A percentile compares a stretch with the other conserved stretches of the same genome.
Conservation (phyloP, 1,139 yeast species). For the Magnusiomyces starmeri region DNA sequence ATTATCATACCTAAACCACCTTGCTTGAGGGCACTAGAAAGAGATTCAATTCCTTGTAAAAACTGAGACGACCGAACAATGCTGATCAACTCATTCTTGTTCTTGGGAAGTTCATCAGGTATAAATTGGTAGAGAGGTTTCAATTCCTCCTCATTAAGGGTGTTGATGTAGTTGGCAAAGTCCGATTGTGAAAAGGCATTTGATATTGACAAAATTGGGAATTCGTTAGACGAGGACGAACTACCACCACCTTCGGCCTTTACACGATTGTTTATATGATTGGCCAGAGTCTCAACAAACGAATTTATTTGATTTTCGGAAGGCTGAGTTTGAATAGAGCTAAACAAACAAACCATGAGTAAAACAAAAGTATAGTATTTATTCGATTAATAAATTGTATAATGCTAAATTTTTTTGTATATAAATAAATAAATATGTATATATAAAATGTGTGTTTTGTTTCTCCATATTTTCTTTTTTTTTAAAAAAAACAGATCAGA, state of each 20-base stretch:
- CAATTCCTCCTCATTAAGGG: conserved; percentile 35
- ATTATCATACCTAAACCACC: conserved; percentile 49
- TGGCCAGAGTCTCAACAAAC: not conserved
- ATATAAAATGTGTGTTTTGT: too few species aligned
- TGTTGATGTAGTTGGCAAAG: conserved; percentile 39
- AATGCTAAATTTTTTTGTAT: too few species aligned
- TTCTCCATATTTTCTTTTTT: too few species aligned
- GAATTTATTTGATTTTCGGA: not conserved
- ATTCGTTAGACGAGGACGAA: conserved; percentile 1
- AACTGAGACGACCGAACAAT: conserved; percentile 50
- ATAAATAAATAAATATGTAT: too few species aligned
- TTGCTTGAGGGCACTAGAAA: conserved; percentile 40
- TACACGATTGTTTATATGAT: conserved; percentile 10
- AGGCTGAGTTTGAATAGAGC: too few species aligned
- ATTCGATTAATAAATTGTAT: not conserved
- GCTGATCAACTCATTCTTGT: conserved; percentile 39
- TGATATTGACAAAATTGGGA: conserved; percentile 30
- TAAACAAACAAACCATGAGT: too few species aligned
- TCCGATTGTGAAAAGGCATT: conserved; percentile 40
- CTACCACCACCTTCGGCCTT: conserved; percentile 1
- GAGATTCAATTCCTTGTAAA: conserved; percentile 41
- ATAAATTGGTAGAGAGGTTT: conserved; percentile 38
- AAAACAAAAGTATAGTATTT: not conserved
- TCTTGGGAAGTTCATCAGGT: conserved; percentile 41
- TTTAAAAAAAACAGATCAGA: too few species aligned